phyloP scores from a whole-genome alignment of 225 moss, liverwort and hornwort genomes.

The Thuidium tamariscinum region DNA sequence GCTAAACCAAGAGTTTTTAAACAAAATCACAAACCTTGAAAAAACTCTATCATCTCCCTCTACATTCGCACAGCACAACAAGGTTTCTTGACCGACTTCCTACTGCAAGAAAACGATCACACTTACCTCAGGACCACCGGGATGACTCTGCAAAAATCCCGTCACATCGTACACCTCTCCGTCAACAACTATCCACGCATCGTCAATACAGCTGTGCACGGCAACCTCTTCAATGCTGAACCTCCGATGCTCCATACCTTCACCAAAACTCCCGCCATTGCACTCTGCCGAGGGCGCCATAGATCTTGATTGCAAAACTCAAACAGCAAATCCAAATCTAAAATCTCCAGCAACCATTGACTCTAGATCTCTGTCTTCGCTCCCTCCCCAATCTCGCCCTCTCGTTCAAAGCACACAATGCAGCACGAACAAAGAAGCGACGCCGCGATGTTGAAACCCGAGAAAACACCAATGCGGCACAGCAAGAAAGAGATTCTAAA shows the following conservation, averaged over 20 bases:
- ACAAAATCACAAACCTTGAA: not conserved
- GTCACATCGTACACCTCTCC: constrained; percentile 45
- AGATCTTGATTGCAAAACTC: not conserved
- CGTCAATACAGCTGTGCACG: not conserved
- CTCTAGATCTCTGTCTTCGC: not conserved
- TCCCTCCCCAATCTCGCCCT: not conserved
- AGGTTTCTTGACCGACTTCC: not conserved
- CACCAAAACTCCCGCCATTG: not conserved
- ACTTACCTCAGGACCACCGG: constrained; percentile 38
- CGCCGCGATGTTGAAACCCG: not conserved
- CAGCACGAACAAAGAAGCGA: not conserved
- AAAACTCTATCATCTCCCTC: not conserved
- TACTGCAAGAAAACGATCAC: not conserved
- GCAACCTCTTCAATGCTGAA: constrained; percentile 25
- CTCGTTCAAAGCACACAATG: not conserved
- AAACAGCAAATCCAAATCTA: not conserved
- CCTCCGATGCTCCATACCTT: not conserved
- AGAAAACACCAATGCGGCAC: not conserved
- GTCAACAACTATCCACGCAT: constrained; percentile 49
- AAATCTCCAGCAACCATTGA: not conserved
- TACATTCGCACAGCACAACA: not conserved
- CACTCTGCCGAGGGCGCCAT: constrained; percentile 13
- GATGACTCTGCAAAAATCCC: constrained; percentile 40
- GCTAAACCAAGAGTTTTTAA: not conserved
- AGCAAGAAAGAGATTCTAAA: not conserved